Evolutionary conservation across 352 stramenopile genomes (phyloP).

Genomic region (Peronospora belbahrii): DNA sequence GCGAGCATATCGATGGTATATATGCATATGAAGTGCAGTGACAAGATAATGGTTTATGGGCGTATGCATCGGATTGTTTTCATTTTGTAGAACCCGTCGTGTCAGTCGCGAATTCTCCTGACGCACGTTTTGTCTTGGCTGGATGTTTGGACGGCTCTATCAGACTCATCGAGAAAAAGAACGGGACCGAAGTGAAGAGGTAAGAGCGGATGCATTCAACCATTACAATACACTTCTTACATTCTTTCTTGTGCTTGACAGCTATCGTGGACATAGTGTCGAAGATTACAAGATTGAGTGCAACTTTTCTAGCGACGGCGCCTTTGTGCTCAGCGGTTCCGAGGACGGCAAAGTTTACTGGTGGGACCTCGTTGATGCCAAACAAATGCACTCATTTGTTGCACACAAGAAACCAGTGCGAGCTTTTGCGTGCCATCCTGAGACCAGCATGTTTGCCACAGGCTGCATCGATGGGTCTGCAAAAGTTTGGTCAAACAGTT

Average conservation of each 20-base stretch:
- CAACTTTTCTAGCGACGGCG: slow-evolving; percentile 57
- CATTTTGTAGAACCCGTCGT: slow-evolving; percentile 59
- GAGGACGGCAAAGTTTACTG: slow-evolving; percentile 61
- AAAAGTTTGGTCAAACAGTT: slow-evolving; percentile 51
- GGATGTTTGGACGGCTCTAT: slow-evolving; percentile 67
- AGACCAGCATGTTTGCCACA: slow-evolving; percentile 57
- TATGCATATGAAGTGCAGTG: not conserved
- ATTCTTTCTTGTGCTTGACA: slow-evolving; percentile 11
- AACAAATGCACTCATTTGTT: slow-evolving; percentile 31
- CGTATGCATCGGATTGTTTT: not conserved
- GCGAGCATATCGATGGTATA: slow-evolving; percentile 69
- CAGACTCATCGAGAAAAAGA: slow-evolving; percentile 62
- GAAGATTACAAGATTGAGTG: slow-evolving; percentile 65
- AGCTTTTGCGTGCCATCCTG: slow-evolving; percentile 51
- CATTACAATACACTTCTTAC: not conserved
- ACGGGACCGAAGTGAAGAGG: slow-evolving; percentile 63
- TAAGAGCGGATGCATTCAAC: slow-evolving; percentile 14
- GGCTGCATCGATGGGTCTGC: slow-evolving; percentile 53
- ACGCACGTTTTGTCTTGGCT: slow-evolving; percentile 70
- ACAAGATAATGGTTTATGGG: not conserved
- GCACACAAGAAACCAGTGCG: slow-evolving; percentile 62
- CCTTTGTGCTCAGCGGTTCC: slow-evolving; percentile 61
- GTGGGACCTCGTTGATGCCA: slow-evolving; percentile 50
- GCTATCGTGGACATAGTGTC: slow-evolving; percentile 58
- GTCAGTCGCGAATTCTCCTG: slow-evolving; percentile 60